Base-by-base conservation (phyloP, 208 protist species). In the Leishmania major region DNA sequence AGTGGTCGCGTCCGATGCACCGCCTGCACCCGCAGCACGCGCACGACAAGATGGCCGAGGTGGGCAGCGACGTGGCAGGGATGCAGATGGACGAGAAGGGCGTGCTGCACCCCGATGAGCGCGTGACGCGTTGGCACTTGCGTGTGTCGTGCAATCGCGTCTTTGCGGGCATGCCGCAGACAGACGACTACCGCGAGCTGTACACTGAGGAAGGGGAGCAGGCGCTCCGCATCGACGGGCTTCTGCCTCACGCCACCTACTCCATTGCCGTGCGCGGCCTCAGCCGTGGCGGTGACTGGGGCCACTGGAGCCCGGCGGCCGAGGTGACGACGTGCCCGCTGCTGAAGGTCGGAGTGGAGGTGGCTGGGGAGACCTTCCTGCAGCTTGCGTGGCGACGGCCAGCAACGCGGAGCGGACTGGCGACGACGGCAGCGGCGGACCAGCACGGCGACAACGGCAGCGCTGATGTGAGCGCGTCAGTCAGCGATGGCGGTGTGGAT, bases 341-440 rank as follows among this genome's bases (percentile, higher is more conserved):
- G 73, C 87, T 98, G 40, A 82, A 83, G 40, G 80, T 94, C 19
- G 77, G 75, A 37, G 87, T 97, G 31, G 89, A 94, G 57, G 88
- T 83, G 72, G 82, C 95, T 25, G 95, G 95, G 2, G 96, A 98
- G 84, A 97, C 94, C 17, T 97, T 97, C 80, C 84, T 97, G 67
- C 85, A 93, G 78, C 75, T 98, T 31, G 84, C 83, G 8, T 98
- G 96, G 94, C 79, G 79, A 72, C 90, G 96, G n/a, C 92, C 92
- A 37, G 70, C 13, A 31, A 74, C 31, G 70, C 45, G 70, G 25
- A 55, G 40, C 28, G 43, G 25, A 2, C 51, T 51, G 64, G 51
- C 74, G 51, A 81, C 78, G 40, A 22, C 55, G 37, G 40, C 19
- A 1, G 25, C 57, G 37, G 75, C 64, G 72, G 47, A 67, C n/a